Conservation (phyloP, 345 rosid species). For the Sisymbrium altissimum region DNA sequence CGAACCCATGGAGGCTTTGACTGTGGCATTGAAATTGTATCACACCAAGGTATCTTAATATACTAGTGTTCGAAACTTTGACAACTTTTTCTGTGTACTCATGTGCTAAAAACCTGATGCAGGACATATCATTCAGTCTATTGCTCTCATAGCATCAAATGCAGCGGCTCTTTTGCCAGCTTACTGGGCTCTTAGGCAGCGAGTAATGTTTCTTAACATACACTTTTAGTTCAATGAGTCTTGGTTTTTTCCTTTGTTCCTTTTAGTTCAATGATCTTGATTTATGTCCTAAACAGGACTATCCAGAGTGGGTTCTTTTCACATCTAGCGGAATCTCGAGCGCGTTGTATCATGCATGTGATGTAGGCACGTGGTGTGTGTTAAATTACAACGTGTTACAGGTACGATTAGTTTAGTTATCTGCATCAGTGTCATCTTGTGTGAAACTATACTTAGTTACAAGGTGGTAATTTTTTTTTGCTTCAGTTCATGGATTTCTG, state of each 20-base stretch:
- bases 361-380: conserved; percentile 89
- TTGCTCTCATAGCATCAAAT: conserved; percentile 86
- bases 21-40: conserved; percentile 77
- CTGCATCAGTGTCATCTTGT: conserved; percentile 12
- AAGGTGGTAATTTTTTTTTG: conserved; percentile 8
- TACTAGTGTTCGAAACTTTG: not conserved
- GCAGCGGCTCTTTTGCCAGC: conserved; percentile 90
- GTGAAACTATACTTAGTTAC: conserved; percentile 24
- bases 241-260: conserved; percentile 4
- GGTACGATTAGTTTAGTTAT: conserved; percentile 42
- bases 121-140: conserved; percentile 73
- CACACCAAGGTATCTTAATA: conserved; percentile 54
- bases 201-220: conserved; percentile 45
- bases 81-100: conserved; percentile 20
- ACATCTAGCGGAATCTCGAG: conserved; percentile 90
- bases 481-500: conserved; percentile 99
- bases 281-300: conserved; percentile 55
- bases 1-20: conserved; percentile 95
- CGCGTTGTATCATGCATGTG: conserved; percentile 96
- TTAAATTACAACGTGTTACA: conserved; percentile 73
- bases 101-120: conserved; percentile 35
- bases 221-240: not conserved
- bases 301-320: conserved; percentile 93
- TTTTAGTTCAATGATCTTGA: not conserved
- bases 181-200: conserved; percentile 78